Base-by-base conservation (phyloP, 2,329 filamentous ascomycete species). In the Furcasterigmium sp. region DNA sequence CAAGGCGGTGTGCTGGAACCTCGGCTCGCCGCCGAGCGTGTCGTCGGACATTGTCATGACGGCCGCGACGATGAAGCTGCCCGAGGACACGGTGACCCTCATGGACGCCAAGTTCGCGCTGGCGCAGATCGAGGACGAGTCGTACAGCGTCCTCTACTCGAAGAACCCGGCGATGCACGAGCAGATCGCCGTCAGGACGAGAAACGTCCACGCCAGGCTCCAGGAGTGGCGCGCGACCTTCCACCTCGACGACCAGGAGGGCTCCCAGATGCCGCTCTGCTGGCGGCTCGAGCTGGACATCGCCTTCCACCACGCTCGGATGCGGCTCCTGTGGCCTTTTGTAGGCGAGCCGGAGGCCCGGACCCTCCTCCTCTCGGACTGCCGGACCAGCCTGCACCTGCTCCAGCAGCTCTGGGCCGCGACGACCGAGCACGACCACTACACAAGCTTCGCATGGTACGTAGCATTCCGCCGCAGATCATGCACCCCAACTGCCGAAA, bases 1-100 rank as follows among this genome's bases (percentile, higher is more conserved):
- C 9, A 30, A 30, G 26, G 38, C 38, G 20, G 38, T 40, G n/a
- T 40, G 38, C 17, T 40, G 38, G 38, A 40, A 40, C 11, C 28
- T 29, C 29, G 38, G 38, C 13, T 40, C 38, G 11, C 29, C 29
- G 25, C 25, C 38, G 15, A 40, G 25, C 17, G 25, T 28, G n/a
- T 40, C 38, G 10, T n/a, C 14, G 6, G 25, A 40, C 25, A 25
- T 40, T 13, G 38, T 40, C 11, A 30, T 21, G 13, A 29, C 25
- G 21, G 29, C 25, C 2, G 38, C 26, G 3, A 18, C 25, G 25
- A 29, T 40, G 38, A 40, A 19, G 5, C 8, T n/a, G 38, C 15
- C 26, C 23, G 38, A 40, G 14, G 38, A 40, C 23, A 25, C 38
- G 3, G 21, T 25, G 11, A 29, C 38, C 10, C 26, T 40, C 2